These are phyloP conservation scores for Hippophae rhamnoides DNA, from an alignment of 306 rosid species.

Conservation along the genomic window DNA sequence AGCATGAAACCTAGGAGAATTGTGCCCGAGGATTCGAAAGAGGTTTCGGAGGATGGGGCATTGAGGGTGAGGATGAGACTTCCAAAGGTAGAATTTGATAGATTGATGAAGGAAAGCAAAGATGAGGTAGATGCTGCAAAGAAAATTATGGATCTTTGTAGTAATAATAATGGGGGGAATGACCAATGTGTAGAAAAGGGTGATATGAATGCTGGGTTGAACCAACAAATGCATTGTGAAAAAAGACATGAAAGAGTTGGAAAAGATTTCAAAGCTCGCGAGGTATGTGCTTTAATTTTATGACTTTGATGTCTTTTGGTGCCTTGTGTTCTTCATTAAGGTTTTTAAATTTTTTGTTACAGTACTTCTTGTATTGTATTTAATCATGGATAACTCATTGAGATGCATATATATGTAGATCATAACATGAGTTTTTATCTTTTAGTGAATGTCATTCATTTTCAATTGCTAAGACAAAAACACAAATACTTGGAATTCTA, in stretches of 20 bases:
- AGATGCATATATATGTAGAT: no score
- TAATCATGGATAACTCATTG: not conserved
- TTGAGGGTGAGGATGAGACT: slow-evolving; percentile 59
- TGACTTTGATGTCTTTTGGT: not conserved
- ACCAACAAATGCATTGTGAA: slow-evolving; percentile 23
- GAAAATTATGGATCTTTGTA: slow-evolving; percentile 55
- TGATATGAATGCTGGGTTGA: not conserved
- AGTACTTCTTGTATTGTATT: not conserved
- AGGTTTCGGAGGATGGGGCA: slow-evolving; percentile 11
- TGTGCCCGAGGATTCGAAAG: slow-evolving; percentile 9
- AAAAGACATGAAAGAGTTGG: slow-evolving; percentile 10
- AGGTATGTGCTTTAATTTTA: slow-evolving; percentile 19
- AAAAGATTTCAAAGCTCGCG: not conserved
- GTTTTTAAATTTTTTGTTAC: not conserved
- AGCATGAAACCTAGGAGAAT: slow-evolving; percentile 33
- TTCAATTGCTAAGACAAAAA: no score
- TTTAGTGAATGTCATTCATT: no score
- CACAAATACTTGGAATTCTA: no score
- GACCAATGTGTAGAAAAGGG: slow-evolving; percentile 4
- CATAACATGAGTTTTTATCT: no score
- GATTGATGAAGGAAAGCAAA: slow-evolving; percentile 46
- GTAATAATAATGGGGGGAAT: slow-evolving; percentile 6
- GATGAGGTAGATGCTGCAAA: slow-evolving; percentile 58
- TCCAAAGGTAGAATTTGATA: slow-evolving; percentile 66
- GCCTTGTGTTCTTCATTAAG: not conserved